Evolutionary conservation across 2,329 filamentous ascomycete genomes (phyloP), one percentile per base, ranked within the genome.

Genomic region (Ceratocystiopsis sp.): DNA sequence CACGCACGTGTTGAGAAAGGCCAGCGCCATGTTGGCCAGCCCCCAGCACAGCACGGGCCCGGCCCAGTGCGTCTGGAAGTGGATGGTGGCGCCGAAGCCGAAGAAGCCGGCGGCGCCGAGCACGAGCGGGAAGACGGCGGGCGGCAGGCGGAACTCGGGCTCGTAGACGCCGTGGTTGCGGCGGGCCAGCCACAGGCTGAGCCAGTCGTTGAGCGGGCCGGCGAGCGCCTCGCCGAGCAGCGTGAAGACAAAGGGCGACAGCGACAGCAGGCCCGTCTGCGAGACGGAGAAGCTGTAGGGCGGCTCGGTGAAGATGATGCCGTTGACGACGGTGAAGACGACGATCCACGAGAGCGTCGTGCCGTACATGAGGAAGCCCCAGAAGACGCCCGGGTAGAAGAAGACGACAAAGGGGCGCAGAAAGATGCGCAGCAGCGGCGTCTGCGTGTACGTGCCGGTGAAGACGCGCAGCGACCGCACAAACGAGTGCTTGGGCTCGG

Each of bases 321-420:
- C 73, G 3, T 96, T 76, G 0, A 81, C 82, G 59, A 96, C 87
- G 1, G 86, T 94, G 2, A 96, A 73, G 37, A 96, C 86, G 50
- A 96, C 95, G 25, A 96, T 70, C 91, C 89, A 96, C 35, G 89
- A 89, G 8, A 96, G 74, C 0, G 86, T 91, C 52, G 91, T 79
- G 0, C 86, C 68, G 57, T 96, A 96, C 4, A 94, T 75, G 1
- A 82, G 67, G 0, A 85, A 67, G 7, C 84, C 89, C 89, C 87
- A 96, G 10, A 95, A 70, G 1, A 96, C 82, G 0, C 83, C 75
- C 0, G 91, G 91, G 54, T 96, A 95, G 1, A 80, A 74, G 52
- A 80, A 93, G 1, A 96, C 70, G 39, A 95, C 75, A 48, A 96
- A 84, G 0, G 89, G 91, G 1, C 89, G 73, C 5, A 59, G 35